These are phyloP conservation scores for Nitzschia inconspicua DNA, from an alignment of 108 stramenopile genomes.

Conservation along the genomic window DNA sequence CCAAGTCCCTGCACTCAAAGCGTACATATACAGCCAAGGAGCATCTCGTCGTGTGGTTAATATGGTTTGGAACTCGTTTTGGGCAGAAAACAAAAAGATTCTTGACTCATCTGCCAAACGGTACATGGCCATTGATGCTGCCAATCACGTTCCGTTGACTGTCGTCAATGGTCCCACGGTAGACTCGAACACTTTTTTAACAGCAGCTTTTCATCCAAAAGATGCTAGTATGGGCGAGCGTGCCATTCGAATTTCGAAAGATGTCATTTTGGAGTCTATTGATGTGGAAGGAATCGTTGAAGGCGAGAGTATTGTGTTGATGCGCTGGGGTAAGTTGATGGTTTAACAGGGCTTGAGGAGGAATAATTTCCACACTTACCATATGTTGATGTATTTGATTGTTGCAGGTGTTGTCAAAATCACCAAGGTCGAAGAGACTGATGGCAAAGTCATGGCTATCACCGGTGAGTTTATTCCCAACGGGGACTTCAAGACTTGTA, in stretches of 20 bases:
- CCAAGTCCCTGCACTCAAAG: slow-evolving; percentile 77
- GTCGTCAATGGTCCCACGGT: slow-evolving; percentile 70
- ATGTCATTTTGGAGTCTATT: slow-evolving; percentile 83
- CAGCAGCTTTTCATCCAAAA: slow-evolving; percentile 87
- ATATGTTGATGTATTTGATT: background rate
- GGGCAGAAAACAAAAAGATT: slow-evolving; percentile 96
- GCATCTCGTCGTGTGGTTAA: slow-evolving; percentile 88
- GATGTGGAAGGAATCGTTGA: slow-evolving; percentile 85
- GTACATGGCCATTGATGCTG: slow-evolving; percentile 93
- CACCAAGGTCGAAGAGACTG: slow-evolving; percentile 55
- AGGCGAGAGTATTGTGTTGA: slow-evolving; percentile 91
- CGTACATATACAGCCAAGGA: slow-evolving; percentile 91
- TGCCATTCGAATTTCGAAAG: slow-evolving; percentile 61
- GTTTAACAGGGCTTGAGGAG: too few relatives aligned
- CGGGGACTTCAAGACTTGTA: slow-evolving; percentile 91
- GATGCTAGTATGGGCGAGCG: slow-evolving; percentile 85
- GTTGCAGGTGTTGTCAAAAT: slow-evolving; percentile 77
- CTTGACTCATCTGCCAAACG: slow-evolving; percentile 90
- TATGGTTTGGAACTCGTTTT: slow-evolving; percentile 99
- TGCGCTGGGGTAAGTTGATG: slow-evolving; percentile 89
- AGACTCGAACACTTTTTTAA: slow-evolving; percentile 37
- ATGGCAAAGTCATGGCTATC: slow-evolving; percentile 46
- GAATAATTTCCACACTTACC: too few relatives aligned
- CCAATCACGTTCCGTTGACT: slow-evolving; percentile 54
- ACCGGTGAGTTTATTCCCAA: slow-evolving; percentile 76